Evolutionary conservation across 108 stramenopile genomes (phyloP).

Genomic region (Conticribra weissflogii): DNA sequence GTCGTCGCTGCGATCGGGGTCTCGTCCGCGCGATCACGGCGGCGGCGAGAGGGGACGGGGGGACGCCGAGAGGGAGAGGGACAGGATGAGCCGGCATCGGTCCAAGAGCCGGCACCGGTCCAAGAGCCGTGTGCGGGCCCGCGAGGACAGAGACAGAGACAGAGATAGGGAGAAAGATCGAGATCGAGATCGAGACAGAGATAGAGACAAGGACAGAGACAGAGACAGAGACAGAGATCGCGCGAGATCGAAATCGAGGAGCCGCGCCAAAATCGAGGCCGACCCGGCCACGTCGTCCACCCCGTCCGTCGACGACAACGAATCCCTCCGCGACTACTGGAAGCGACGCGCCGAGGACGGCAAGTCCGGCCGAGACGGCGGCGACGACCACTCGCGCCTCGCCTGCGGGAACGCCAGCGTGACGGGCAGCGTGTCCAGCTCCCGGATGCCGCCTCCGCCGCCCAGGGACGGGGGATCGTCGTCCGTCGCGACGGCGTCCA

Average conservation of each 20-base stretch:
- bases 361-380: slow-evolving; percentile 13
- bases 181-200: slow-evolving; percentile 5
- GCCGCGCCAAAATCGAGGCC: neutral
- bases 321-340: slow-evolving; percentile 37
- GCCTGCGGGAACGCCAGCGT: too few relatives aligned
- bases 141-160: too few relatives aligned
- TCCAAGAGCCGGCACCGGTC: slow-evolving; percentile 6
- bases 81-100: neutral
- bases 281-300: neutral
- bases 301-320: neutral
- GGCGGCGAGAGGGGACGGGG: neutral
- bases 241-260: neutral
- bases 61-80: neutral
- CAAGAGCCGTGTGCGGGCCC: too few relatives aligned
- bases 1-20: too few relatives aligned
- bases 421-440: too few relatives aligned
- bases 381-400: too few relatives aligned
- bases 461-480: slow-evolving; percentile 7
- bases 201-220: slow-evolving; percentile 9
- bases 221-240: neutral
- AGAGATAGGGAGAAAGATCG: slow-evolving; percentile 4
- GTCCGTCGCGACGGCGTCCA: neutral
- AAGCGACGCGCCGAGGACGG: slow-evolving; percentile 39
- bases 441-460: too few relatives aligned
- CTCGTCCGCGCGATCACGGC: neutral